Evolutionary conservation across 306 rosid genomes (phyloP), one percentile per base, ranked within the genome.

Genomic region (Dryas alaskensis): DNA sequence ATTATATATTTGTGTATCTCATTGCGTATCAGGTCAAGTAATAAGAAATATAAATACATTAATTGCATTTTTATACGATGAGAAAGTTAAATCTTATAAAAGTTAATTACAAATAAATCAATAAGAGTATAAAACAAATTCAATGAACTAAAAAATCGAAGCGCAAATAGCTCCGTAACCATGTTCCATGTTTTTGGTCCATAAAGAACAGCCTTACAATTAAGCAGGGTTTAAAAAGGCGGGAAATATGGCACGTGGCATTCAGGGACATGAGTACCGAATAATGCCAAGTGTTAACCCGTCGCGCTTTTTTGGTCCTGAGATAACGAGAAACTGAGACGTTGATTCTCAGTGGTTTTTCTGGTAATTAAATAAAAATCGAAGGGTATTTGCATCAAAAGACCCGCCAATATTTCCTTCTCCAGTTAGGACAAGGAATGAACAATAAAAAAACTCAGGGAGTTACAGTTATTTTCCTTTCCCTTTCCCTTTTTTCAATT

Each of bases 311-410:
- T 57, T 64, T 75, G 43, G 37, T 57, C 66, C 47, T 2, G 19
- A 60, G 17, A 10, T n/a, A 11, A 27, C 70, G 80, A 70, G 67
- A 78, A 81, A 58, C 27, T 78, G n/a, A 42, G 22, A 11, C 63
- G 46, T 51, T 44, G 47, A 27, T 14, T 4, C 17, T 43, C 22
- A 4, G 2, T 8, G 54, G 31, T 59, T 59, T 60, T 62, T 39
- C 5, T 8, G 1, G 87, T 76, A 84, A 83, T 59, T 68, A 60
- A 11, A 3, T 0, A 25, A 55, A 77, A 55, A 70, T 79, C 46
- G 0, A 74, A 82, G 85, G 89, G 75, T 76, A 22, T 76, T 75
- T 83, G 54, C 69, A 58, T 79, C 62, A 10, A 8, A 57, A 66
- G 5, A 86, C 69, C 66, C 72, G 67, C 84, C 86, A 85, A 82